Conservation (phyloP, 1,284 basidiomycete genomes). For the Neotropicomus parvogracilis region DNA sequence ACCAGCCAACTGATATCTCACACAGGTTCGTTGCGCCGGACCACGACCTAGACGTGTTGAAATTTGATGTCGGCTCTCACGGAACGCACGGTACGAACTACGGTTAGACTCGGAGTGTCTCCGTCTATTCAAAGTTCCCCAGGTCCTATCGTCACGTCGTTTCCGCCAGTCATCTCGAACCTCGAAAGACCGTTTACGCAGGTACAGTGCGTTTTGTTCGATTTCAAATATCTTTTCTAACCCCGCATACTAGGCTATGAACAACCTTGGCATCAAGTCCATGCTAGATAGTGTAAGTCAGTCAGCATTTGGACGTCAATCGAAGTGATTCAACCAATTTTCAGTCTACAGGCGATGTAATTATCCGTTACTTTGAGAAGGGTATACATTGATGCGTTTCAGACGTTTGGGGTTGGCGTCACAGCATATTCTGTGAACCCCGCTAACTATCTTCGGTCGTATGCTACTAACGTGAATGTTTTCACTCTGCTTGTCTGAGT, state of each 20-base stretch:
- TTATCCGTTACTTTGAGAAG: not conserved
- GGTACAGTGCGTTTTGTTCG: not conserved
- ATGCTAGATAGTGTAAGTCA: not conserved
- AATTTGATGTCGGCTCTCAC: not conserved
- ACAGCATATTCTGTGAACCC: not conserved
- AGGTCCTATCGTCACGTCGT: constrained; percentile 3
- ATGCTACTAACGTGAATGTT: not conserved
- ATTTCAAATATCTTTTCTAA: not conserved
- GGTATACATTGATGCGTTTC: not conserved
- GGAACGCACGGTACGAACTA: not conserved
- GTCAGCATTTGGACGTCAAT: not conserved
- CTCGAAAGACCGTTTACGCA: not conserved
- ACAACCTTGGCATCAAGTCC: constrained; percentile 2
- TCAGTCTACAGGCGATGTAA: constrained; percentile 1
- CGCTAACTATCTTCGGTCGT: constrained; percentile 1
- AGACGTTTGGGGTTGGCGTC: not conserved
- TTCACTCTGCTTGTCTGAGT: not conserved
- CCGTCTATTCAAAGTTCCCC: not conserved
- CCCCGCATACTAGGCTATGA: not conserved
- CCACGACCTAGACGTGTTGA: constrained; percentile 2
- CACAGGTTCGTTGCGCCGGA: constrained; percentile 4
- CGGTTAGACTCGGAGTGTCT: not conserved
- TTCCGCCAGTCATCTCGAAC: not conserved
- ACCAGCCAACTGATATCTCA: not conserved
- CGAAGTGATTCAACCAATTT: not conserved